phyloP scores from a whole-genome alignment of 768 basidiomycete species.

The Lentinula detonsa region DNA sequence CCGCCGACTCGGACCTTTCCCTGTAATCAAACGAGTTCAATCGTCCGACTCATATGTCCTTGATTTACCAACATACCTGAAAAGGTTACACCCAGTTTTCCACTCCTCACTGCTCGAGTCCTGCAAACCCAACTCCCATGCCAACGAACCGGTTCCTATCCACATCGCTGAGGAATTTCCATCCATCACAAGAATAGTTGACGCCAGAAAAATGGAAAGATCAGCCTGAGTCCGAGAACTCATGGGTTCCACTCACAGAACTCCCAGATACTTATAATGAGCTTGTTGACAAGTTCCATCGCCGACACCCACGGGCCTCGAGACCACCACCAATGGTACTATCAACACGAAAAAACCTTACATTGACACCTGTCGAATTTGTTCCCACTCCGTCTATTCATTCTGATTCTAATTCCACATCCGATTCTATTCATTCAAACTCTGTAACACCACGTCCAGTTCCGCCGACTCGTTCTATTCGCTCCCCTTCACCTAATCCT shows the following conservation, averaged over 20 bases:
- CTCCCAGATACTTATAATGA: background rate
- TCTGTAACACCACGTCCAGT: background rate
- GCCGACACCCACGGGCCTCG: background rate
- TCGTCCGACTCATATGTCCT: conserved; percentile 11
- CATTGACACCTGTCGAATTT: no score
- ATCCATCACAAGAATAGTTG: background rate
- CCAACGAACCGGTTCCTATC: background rate
- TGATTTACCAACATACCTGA: conserved; percentile 13
- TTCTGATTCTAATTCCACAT: background rate
- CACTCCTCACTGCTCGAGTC: conserved; percentile 16
- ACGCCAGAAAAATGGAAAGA: conserved; percentile 7
- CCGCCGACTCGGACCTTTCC: conserved; percentile 12
- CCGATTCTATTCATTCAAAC: background rate
- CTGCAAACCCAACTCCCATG: background rate
- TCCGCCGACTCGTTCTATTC: background rate
- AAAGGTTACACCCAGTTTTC: conserved; percentile 20
- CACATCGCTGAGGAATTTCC: background rate
- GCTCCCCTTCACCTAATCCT: background rate
- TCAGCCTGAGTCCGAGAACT: background rate
- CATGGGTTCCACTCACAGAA: conserved; percentile 6
- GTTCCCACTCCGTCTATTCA: no score
- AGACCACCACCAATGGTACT: no score
- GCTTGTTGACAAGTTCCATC: background rate
- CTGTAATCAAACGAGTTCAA: conserved; percentile 5
- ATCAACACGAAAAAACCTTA: no score